Conservation (phyloP, 192 early-diverging fungal species). For the Coemansia sp. region DNA sequence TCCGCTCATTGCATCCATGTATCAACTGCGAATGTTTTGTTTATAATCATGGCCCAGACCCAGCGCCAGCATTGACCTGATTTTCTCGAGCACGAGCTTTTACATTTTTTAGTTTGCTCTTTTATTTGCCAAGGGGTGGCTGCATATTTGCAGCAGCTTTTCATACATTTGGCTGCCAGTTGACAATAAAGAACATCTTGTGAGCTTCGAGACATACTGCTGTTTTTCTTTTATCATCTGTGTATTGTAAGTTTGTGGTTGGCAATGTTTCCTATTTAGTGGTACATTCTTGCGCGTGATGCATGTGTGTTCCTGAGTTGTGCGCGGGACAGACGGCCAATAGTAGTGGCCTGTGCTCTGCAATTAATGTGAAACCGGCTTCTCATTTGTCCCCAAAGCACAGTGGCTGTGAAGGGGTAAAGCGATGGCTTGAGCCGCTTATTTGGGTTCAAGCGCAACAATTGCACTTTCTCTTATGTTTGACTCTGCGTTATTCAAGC, state of each 20-base stretch:
- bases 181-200: background rate
- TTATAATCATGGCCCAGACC: background rate
- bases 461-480: constrained; percentile 2
- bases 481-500: background rate
- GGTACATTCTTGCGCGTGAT: background rate
- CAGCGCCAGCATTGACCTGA: background rate
- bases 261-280: constrained; percentile 7
- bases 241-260: constrained; percentile 1
- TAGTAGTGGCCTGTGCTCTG: constrained; percentile 9
- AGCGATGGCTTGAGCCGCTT: background rate
- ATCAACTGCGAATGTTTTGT: background rate
- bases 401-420: too few species aligned
- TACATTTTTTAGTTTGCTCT: background rate
- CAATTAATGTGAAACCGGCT: background rate
- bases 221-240: background rate
- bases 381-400: background rate
- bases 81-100: background rate
- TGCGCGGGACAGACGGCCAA: background rate
- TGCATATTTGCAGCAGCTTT: background rate
- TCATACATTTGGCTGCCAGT: background rate
- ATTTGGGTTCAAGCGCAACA: background rate
- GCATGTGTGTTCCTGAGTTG: constrained; percentile 1
- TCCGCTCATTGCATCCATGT: background rate
- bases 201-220: background rate
- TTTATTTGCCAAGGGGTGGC: constrained; percentile 1